Evolutionary conservation across 2,329 filamentous ascomycete genomes (phyloP).

Genomic region (Colletotrichum echinochloae): DNA sequence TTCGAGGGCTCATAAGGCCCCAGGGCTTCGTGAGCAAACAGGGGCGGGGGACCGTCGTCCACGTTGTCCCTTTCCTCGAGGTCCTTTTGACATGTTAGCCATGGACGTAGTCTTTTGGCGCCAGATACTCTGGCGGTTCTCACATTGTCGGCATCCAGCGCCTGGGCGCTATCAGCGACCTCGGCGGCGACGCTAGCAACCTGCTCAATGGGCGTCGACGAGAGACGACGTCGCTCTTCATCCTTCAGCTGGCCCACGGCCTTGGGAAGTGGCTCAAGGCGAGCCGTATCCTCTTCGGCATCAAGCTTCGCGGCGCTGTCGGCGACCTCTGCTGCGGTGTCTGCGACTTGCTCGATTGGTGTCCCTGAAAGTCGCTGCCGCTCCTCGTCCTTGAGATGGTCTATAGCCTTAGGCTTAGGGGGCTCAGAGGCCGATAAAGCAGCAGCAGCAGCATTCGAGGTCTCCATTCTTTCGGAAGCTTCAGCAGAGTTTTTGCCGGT

Average conservation of each 20-base stretch:
- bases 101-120: no score
- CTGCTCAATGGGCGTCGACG: slow-evolving; percentile 55
- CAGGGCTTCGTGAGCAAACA: slow-evolving; percentile 62
- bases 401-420: slow-evolving; percentile 16
- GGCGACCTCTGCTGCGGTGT: slow-evolving; percentile 58
- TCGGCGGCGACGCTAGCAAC: slow-evolving; percentile 58
- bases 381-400: slow-evolving; percentile 44
- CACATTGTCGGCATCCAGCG: slow-evolving; percentile 48
- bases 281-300: slow-evolving; percentile 12
- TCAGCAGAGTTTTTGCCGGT: slow-evolving; percentile 8
- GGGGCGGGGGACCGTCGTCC: slow-evolving; percentile 49
- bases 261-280: slow-evolving; percentile 6
- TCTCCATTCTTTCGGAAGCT: slow-evolving; percentile 16
- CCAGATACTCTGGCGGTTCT: neutral
- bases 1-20: slow-evolving; percentile 55
- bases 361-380: slow-evolving; percentile 51
- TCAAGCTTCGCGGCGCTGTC: slow-evolving; percentile 56
- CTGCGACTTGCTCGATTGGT: slow-evolving; percentile 55
- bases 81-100: slow-evolving; percentile 16
- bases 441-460: neutral
- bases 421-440: slow-evolving; percentile 36
- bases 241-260: slow-evolving; percentile 32
- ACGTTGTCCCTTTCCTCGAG: slow-evolving; percentile 36
- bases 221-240: slow-evolving; percentile 50
- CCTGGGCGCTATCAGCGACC: slow-evolving; percentile 57